These are phyloP conservation scores for Phytophthora syringae DNA, from an alignment of 352 stramenopile genomes.

Conservation along the genomic window DNA sequence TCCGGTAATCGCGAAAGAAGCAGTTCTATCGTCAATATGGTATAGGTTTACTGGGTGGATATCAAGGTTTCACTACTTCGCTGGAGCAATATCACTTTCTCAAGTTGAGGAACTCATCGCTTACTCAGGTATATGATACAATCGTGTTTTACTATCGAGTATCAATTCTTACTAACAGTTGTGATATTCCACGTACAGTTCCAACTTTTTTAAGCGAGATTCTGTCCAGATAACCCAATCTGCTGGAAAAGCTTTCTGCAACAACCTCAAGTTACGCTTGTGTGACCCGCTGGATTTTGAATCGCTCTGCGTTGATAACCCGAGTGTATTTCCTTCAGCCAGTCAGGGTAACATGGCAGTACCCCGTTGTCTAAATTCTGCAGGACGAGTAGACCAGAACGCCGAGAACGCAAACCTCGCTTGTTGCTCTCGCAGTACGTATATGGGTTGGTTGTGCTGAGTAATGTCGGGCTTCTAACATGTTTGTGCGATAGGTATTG, in stretches of 20 bases:
- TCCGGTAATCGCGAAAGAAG: slow-evolving; percentile 18
- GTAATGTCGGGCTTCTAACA: background rate
- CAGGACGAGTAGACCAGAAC: slow-evolving; percentile 27
- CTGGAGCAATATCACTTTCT: slow-evolving; percentile 36
- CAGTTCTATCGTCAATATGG: slow-evolving; percentile 30
- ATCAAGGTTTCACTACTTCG: slow-evolving; percentile 50
- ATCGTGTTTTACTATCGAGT: too few species aligned
- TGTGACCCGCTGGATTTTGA: slow-evolving; percentile 53
- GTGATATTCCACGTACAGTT: slow-evolving; percentile 15
- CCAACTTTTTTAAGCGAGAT: slow-evolving; percentile 22
- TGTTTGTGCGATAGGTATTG: slow-evolving; percentile 4
- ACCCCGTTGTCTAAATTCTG: slow-evolving; percentile 14
- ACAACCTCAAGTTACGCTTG: slow-evolving; percentile 35
- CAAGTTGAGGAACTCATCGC: slow-evolving; percentile 46
- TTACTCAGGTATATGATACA: slow-evolving; percentile 44
- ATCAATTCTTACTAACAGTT: too few species aligned
- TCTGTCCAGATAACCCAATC: slow-evolving; percentile 1
- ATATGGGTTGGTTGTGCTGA: background rate
- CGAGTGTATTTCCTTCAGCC: slow-evolving; percentile 21
- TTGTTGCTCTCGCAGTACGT: slow-evolving; percentile 52
- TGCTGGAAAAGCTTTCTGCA: slow-evolving; percentile 30
- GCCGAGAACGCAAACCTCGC: slow-evolving; percentile 34
- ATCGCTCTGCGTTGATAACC: slow-evolving; percentile 33
- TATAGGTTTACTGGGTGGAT: slow-evolving; percentile 58
- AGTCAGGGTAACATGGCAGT: slow-evolving; percentile 18